Base-by-base conservation (phyloP, 805 yeast genomes). In the Metschnikowia borealis region DNA sequence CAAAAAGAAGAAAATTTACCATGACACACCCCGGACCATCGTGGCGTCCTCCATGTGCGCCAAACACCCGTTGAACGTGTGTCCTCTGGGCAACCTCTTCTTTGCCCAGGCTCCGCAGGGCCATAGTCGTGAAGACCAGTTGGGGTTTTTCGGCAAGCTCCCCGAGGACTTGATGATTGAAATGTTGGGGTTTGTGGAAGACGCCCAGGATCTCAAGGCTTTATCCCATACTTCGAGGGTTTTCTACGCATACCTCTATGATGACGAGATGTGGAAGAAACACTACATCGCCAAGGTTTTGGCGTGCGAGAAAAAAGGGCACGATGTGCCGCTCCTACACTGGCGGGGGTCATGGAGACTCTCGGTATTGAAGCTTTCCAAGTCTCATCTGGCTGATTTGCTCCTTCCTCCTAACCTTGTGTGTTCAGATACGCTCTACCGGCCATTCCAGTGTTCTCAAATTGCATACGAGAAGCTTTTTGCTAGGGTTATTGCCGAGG, bases 321-420 rank as follows among this genome's bases (percentile, higher is more conserved):
- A n/a, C 1, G 44, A 54, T 26, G 44, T 54, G 11, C 55, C 54
- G 53, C 1, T 55, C 57, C 44, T 57, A 7, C 50, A 51, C 33
- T 89, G 97, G 97, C 63, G 60, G 31, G 96, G 97, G 0, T 79
- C 89, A 2, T 90, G 97, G 97, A 77, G 91, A 57, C 69, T 78
- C 36, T 82, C 92, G 2, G 69, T 79, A 33, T 65, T 82, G 53
- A 62, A 67, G 0, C 53, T 75, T n/a, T 59, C 67, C 6, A 52
- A 46, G 3, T 60, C 56, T 7, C 49, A 67, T 11, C 64, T 63
- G 29, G 84, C 81, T 29, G 77, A 81, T 14, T 56, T 83, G 6
- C 75, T 76, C 51, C 66, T 83, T 21, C 69, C 72, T 0, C 77
- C 69, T 26, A 77, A 77, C 52, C 58, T 81, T 32, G 58, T 89